Base-by-base conservation (phyloP, 208 protist species). In the Crithidia bombi region DNA sequence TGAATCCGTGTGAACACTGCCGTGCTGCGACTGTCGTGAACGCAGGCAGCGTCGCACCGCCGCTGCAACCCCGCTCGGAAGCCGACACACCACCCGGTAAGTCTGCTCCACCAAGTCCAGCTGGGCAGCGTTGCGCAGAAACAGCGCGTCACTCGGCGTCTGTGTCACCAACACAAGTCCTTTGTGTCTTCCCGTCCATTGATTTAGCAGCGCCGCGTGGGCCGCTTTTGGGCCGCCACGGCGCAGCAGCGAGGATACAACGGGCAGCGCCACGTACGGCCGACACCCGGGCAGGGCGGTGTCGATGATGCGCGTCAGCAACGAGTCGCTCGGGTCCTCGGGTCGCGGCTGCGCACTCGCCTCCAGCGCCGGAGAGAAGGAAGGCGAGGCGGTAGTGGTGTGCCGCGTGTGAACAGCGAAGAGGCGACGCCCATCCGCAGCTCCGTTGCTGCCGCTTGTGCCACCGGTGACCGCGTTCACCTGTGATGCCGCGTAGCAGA, bases 1-100 rank as follows among this genome's bases (percentile, higher is more conserved):
- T 26, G 0, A 28, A 23, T 35, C 14, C 3, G 23, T 47, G 36
- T 5, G 10, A 14, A 23, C 0, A 25, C 3, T n/a, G 23, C 15
- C 36, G 7, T 25, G 21, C 4, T 5, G n/a, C 50, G 7, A 23
- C 9, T 55, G 46, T 23, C 47, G 17, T 3, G 23, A 14, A 25
- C 21, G 36, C 41, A 69, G 30, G 30, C 43, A 64, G 36, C 46
- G 46, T 6, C 71, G 71, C 61, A 55, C 81, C 46, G 54, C 52
- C 17, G 14, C 15, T 5, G 81, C 75, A 12, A 87, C 81, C n/a
- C 63, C 78, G 14, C 47, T 14, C 26, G 90, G 90, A 17, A 95
- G 69, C 9, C 74, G 79, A 44, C 84, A 90, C 47, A 92, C 52
- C 26, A 95, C 90, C 19, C 85, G 85, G 51, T 87, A 92, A 5